phyloP scores from a whole-genome alignment of 2,329 filamentous ascomycete genomes.

The Neoarthrinium moseri region DNA sequence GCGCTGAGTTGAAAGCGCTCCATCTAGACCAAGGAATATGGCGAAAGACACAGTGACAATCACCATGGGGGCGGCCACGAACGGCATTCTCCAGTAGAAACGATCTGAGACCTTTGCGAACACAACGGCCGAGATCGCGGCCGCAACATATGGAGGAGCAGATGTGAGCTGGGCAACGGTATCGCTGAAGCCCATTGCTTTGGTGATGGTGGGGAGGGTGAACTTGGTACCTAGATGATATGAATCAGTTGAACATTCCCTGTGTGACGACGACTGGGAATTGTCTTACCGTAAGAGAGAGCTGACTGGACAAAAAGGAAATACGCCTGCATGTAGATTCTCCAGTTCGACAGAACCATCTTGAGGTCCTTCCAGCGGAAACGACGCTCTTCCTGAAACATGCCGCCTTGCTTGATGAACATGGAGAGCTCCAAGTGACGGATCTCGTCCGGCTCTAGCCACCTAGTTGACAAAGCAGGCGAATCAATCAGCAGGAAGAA shows the following conservation, averaged over 20 bases:
- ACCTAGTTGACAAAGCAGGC: slow-evolving; percentile 23
- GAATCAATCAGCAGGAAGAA: slow-evolving; percentile 39
- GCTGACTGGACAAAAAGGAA: slow-evolving; percentile 25
- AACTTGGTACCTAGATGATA: slow-evolving; percentile 23
- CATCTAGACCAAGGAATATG: slow-evolving; percentile 56
- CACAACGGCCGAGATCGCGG: slow-evolving; percentile 60
- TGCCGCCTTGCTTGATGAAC: slow-evolving; percentile 16
- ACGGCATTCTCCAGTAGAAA: slow-evolving; percentile 58
- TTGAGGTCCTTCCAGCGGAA: slow-evolving; percentile 11
- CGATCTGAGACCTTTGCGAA: slow-evolving; percentile 67
- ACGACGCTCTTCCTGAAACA: slow-evolving; percentile 9
- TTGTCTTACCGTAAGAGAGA: slow-evolving; percentile 19
- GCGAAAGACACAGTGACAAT: slow-evolving; percentile 62
- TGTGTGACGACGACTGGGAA: neutral
- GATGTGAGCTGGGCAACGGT: slow-evolving; percentile 48
- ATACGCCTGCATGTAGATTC: slow-evolving; percentile 14
- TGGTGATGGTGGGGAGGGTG: slow-evolving; percentile 32
- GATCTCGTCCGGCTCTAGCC: slow-evolving; percentile 33
- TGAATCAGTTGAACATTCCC: too few species aligned
- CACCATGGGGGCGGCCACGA: slow-evolving; percentile 60
- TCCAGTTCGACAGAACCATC: slow-evolving; percentile 12
- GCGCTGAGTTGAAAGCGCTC: slow-evolving; percentile 38
- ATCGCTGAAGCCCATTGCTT: slow-evolving; percentile 32
- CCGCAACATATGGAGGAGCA: slow-evolving; percentile 58
- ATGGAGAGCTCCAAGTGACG: slow-evolving; percentile 34